Percentiles rank a stretch among this genome's conserved stretches.
These are phyloP conservation scores for Metarhizium humberi DNA, from an alignment of 2,329 filamentous ascomycete genomes.

Conservation along the genomic window DNA sequence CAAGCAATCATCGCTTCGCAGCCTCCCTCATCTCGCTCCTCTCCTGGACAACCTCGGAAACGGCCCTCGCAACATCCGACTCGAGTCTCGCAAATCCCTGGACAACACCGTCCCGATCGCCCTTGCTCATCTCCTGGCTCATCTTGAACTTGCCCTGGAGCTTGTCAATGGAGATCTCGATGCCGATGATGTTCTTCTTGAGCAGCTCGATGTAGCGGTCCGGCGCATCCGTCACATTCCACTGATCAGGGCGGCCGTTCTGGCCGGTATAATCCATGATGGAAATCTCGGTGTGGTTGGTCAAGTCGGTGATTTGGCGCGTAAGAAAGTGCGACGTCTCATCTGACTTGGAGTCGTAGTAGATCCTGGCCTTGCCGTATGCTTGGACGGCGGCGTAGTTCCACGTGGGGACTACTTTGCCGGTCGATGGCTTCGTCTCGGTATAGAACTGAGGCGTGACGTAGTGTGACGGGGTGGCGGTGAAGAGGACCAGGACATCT, in stretches of 20 bases:
- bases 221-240: conserved; percentile 50
- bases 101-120: conserved; percentile 47
- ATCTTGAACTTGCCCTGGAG: conserved; percentile 58
- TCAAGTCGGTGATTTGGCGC: conserved; percentile 43
- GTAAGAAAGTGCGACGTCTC: conserved; percentile 38
- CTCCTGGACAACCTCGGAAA: conserved; percentile 23
- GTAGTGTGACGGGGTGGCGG: conserved; percentile 48
- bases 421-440: conserved; percentile 53
- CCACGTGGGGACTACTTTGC: conserved; percentile 59
- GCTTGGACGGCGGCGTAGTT: conserved; percentile 58
- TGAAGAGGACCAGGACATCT: conserved; percentile 57
- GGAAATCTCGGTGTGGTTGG: conserved; percentile 36
- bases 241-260: conserved; percentile 24
- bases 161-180: conserved; percentile 46
- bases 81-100: conserved; percentile 38
- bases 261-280: conserved; percentile 46
- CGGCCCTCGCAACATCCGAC: conserved; percentile 18
- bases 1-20: not conserved
- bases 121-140: conserved; percentile 49
- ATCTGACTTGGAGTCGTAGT: conserved; percentile 35
- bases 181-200: conserved; percentile 50
- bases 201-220: conserved; percentile 41
- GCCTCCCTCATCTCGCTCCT: conserved; percentile 17
- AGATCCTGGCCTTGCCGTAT: conserved; percentile 48
- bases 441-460: conserved; percentile 61